phyloP scores from a whole-genome alignment of 495 filamentous ascomycete genomes.

The Astrocystis sublimbata region DNA sequence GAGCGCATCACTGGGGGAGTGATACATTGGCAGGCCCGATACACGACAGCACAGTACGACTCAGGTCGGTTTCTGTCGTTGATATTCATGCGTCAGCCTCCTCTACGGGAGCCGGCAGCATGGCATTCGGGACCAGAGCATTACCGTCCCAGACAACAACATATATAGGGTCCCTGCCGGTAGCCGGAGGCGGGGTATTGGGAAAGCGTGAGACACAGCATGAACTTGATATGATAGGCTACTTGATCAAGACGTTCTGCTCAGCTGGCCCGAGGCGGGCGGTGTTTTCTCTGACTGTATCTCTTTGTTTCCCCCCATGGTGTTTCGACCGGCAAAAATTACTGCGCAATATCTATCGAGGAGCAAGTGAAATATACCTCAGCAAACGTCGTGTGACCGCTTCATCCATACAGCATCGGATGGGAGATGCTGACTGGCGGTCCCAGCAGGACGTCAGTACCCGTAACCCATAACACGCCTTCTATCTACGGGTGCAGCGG shows the following conservation, averaged over 20 bases:
- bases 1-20: background rate
- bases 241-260: background rate
- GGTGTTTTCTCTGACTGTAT: background rate
- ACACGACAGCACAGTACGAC: slow-evolving; percentile 6
- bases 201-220: slow-evolving; percentile 4
- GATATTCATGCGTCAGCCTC: slow-evolving; percentile 1
- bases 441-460: slow-evolving; percentile 1
- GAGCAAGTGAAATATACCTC: background rate
- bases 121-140: background rate
- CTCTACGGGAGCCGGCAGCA: background rate
- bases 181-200: background rate
- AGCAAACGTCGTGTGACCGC: slow-evolving; percentile 3
- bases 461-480: slow-evolving; percentile 11
- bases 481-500: background rate
- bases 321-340: background rate
- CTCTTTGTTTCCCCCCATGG: background rate
- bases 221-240: slow-evolving; percentile 1
- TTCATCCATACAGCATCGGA: slow-evolving; percentile 7
- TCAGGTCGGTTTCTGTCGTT: slow-evolving; percentile 14
- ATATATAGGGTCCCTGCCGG: slow-evolving; percentile 2
- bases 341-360: slow-evolving; percentile 3
- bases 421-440: slow-evolving; percentile 7
- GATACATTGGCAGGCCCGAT: background rate
- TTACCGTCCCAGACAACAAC: background rate
- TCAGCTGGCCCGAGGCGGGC: slow-evolving; percentile 1